These are phyloP conservation scores for Aspergillus pseudonomiae DNA, from an alignment of 2,329 filamentous ascomycete species.

Conservation along the genomic window DNA sequence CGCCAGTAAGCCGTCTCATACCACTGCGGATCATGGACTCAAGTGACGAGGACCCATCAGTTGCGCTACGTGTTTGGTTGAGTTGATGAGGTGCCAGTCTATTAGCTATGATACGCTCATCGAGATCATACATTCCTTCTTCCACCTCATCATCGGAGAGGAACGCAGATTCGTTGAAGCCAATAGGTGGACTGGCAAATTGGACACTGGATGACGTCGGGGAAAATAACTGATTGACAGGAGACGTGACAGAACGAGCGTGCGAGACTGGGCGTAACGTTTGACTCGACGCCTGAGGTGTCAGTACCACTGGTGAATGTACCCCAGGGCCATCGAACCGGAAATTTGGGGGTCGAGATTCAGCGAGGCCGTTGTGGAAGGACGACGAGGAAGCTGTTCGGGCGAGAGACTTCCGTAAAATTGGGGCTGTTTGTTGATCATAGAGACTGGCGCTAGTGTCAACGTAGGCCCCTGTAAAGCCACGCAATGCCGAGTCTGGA, in stretches of 20 bases:
- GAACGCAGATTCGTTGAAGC: conserved; percentile 60
- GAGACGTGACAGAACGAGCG: conserved; percentile 81
- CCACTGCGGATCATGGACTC: conserved; percentile 50
- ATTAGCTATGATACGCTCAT: conserved; percentile 60
- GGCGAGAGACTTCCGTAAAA: conserved; percentile 78
- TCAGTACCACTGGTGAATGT: conserved; percentile 50
- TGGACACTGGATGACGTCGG: conserved; percentile 52
- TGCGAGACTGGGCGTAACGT: conserved; percentile 70
- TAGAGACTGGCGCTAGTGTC: conserved; percentile 82
- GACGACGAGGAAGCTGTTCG: conserved; percentile 72
- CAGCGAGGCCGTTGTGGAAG: conserved; percentile 87
- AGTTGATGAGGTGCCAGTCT: conserved; percentile 26
- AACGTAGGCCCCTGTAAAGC: conserved; percentile 64
- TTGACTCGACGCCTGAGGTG: conserved; percentile 34
- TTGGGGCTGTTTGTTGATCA: conserved; percentile 89
- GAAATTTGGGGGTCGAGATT: conserved; percentile 63
- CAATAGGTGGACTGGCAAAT: conserved; percentile 53
- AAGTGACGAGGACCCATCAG: conserved; percentile 46
- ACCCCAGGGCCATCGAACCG: conserved; percentile 54
- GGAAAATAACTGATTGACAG: conserved; percentile 57
- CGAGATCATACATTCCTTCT: conserved; percentile 78
- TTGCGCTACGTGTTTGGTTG: conserved; percentile 36
- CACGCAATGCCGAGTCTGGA: conserved; percentile 40
- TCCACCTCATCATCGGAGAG: conserved; percentile 78
- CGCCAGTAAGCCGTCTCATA: conserved; percentile 51